Evolutionary conservation across 2,329 filamentous ascomycete species (phyloP), one percentile per base, ranked within the genome.

Genomic region (Phialocephala sp.): DNA sequence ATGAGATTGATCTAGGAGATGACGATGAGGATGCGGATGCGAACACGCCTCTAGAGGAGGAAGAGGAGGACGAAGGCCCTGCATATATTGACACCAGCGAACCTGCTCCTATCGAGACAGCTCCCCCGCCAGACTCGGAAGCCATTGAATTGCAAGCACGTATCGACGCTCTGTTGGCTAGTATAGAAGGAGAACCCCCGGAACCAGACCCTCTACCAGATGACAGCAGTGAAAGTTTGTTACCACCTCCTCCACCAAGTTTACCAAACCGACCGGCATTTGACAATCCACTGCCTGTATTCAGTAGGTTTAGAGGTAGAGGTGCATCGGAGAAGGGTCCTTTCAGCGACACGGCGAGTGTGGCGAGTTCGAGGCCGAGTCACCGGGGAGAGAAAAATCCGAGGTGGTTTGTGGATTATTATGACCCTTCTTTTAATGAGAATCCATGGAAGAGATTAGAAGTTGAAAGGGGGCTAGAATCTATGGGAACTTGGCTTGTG

Each of bases 371-470:
- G 73, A 14, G 27, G 45, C 12, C 39, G 36, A 32, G 60, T 63
- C 18, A 50, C 1, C 15, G 63, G 36, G 79, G 80, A 2, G 76
- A 82, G 43, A 77, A 76, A 59, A 80, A 82, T 67, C 77, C 79
- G 65, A 78, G 77, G 1, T 91, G 89, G 81, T 91, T 89, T 77
- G 79, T 83, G 45, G 87, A 83, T 41, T 92, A 91, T 76, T 93
- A 92, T 76, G 85, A 91, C 65, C 84, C 86, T 0, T 84, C 82
- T 65, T 91, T 89, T 67, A 87, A 92, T 71, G 83, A 89, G 74
- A 92, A 94, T 74, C 91, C 91, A 0, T 94, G 91, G 91, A 84
- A 82, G 59, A 76, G 74, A 9, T 77, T 89, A 22, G 87, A 89
- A 75, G 78, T 79, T 71, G 71, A 76, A 8, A 76, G 76, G 27